Evolutionary conservation across 352 stramenopile species (phyloP), one percentile per base, ranked within the genome.

Genomic region (Plasmopara muralis): DNA sequence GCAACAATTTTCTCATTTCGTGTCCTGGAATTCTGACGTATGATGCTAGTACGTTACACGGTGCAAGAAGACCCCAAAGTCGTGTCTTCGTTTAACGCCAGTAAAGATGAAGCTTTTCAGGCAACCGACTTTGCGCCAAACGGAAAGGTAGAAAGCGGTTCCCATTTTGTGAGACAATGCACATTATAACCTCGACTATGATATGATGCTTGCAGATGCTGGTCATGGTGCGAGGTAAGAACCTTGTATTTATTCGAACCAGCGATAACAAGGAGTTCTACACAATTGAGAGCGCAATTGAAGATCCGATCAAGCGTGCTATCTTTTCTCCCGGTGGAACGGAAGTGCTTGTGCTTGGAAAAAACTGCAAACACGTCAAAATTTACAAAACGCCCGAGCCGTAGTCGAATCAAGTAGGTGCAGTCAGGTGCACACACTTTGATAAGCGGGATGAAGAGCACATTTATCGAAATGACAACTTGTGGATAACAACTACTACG

Each of bases 61-160:
- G 66, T 85, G 28, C 74, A 87, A 63, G 81, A 91, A 54, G 81
- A 91, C 34, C 81, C 81, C 2, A 83, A 85, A 47, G 65, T 87
- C 18, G 55, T 88, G 50, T 77, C 71, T 34, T 74, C 52, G 20
- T 89, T 88, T 48, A 82, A 47, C 33, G 70, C 74, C 6, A 84
- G 62, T n/a, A 67, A 64, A 18, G 55, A 77, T n/a, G 65, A 74
- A 45, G 53, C 72, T 18, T 82, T 86, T 35, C 67, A 85, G 31
- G 63, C 70, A 20, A 57, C 88, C 7, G 81, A 89, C 29, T 73
- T 86, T 38, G 70, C 76, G 14, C 72, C 81, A 4, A 74, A 83
- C 33, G 73, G 76, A 57, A 88, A 88, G 66, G 81, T 91, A 53
- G 8, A 33, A 6, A 14, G 46, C 20, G 20, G 20, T 25, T 3